A percentile compares a stretch with the other conserved stretches of the same genome.
Evolutionary conservation across 2,329 filamentous ascomycete genomes (phyloP).

Genomic region (Alternaria brassicicola): DNA sequence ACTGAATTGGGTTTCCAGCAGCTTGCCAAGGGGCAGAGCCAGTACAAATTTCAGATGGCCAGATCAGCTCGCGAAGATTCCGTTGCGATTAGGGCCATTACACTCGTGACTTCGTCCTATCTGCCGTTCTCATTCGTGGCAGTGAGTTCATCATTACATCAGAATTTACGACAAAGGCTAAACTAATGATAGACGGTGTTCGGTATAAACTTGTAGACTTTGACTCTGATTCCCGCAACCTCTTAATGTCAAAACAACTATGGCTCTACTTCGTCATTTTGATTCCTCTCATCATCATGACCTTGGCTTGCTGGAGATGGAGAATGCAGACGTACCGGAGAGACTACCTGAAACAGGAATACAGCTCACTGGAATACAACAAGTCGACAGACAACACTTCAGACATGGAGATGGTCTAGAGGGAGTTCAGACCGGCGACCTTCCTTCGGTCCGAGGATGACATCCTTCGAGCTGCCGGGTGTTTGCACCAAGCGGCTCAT

Average conservation of each 20-base stretch:
- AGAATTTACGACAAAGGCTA: rapidly evolving
- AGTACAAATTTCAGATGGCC: not conserved
- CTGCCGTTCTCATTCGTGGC: not conserved
- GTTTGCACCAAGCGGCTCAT: too few species aligned
- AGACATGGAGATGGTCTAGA: too few species aligned
- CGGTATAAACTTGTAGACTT: not conserved
- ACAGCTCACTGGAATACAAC: too few species aligned
- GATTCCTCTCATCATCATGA: not conserved
- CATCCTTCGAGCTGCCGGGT: too few species aligned
- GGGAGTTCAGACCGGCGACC: too few species aligned
- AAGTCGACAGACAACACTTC: too few species aligned
- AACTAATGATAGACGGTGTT: not conserved
- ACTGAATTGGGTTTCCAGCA: not conserved
- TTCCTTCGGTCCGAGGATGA: too few species aligned
- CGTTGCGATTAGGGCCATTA: not conserved
- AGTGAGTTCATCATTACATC: not conserved
- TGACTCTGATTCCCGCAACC: not conserved
- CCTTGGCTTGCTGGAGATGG: not conserved
- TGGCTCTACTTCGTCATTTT: not conserved
- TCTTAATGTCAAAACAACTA: not conserved
- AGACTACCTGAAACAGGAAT: too few species aligned
- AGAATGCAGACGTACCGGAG: not conserved
- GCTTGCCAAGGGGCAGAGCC: not conserved
- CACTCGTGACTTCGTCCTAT: not conserved
- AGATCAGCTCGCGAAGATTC: not conserved